Base-by-base conservation (phyloP, 192 early-diverging fungal species). In the Podochytrium sp. region DNA sequence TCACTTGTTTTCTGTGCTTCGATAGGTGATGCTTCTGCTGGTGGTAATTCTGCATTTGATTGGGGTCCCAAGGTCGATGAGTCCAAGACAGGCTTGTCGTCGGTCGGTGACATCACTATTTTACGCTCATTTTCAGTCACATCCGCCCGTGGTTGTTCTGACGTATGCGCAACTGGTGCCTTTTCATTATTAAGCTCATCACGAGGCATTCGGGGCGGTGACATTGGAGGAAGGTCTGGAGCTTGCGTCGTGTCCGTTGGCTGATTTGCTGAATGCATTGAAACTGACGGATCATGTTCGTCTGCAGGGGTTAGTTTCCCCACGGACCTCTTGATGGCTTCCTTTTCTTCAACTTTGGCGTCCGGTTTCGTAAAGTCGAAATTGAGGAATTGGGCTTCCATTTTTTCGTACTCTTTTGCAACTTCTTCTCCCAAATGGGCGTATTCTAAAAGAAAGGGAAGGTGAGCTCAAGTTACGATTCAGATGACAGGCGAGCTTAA, bases 371-470 rank as follows among this genome's bases (percentile, higher is more conserved):
- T 69, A 55, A 56, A 69, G 38, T 69, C 66, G 35, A 55, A 69
- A 51, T 69, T 69, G 35, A 69, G 66, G 66, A 69, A 69, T 38
- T 69, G 66, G 0, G 14, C 51, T 56, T 69, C 66, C 66, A 69
- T 69, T 69, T 69, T 69, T 56, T 69, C 51, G 35, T 69, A 69
- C 34, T 69, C 51, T 35, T 69, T 51, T 27, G 51, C 66, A 20
- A 69, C 35, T 35, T 69, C 66, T 40, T 32, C 51, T 7, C 51
- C 51, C 2, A 69, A 35, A 50, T 69, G 66, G 7, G 66, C 66
- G 47, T 55, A 69, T 55, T 69, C 66, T 69, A 35, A 61, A 30
- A 35, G 30, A 49, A 49, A 49, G 47, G 12, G 12, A 14, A n/a
- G 47, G 12, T 49, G 47, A 49, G 55, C 55, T 18, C 55, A 7